phyloP scores from a whole-genome alignment of 2,329 filamentous ascomycete genomes.

The Pleurostoma richardsiae region DNA sequence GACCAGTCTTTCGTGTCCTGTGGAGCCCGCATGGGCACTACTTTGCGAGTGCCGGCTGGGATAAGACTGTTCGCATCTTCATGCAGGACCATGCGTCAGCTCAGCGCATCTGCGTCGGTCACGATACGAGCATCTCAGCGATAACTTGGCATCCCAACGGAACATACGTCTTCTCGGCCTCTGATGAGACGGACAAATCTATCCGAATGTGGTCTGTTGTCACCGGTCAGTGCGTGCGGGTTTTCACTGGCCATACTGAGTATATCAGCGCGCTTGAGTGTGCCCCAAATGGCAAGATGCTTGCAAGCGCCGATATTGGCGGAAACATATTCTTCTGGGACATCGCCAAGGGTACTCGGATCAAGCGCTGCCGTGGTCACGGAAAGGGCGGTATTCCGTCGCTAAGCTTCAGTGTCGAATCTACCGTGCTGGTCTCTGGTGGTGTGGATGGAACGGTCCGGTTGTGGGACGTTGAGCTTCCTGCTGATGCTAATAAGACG shows the following conservation, averaged over 20 bases:
- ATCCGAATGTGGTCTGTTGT: conserved; percentile 97
- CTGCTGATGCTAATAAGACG: conserved; percentile 60
- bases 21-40: conserved; percentile 96
- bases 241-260: conserved; percentile 88
- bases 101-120: conserved; percentile 82
- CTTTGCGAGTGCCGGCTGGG: conserved; percentile 81
- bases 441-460: conserved; percentile 90
- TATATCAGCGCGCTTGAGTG: conserved; percentile 82
- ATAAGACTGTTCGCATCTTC: conserved; percentile 88
- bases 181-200: conserved; percentile 78
- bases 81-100: conserved; percentile 88
- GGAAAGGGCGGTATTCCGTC: conserved; percentile 92
- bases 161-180: conserved; percentile 88
- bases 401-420: conserved; percentile 89
- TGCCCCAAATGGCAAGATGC: conserved; percentile 78
- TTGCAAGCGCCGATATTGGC: conserved; percentile 85
- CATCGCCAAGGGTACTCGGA: conserved; percentile 74
- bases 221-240: conserved; percentile 79
- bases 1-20: conserved; percentile 79
- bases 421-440: conserved; percentile 81
- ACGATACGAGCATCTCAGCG: conserved; percentile 87
- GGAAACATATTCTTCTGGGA: conserved; percentile 96
- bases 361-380: conserved; percentile 92
- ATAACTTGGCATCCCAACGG: conserved; percentile 95
- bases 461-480: conserved; percentile 82